Percentiles rank a stretch among this genome's conserved stretches.
Evolutionary conservation across 164 flowering plant species (phyloP).

Genomic region (Malania oleifera): DNA sequence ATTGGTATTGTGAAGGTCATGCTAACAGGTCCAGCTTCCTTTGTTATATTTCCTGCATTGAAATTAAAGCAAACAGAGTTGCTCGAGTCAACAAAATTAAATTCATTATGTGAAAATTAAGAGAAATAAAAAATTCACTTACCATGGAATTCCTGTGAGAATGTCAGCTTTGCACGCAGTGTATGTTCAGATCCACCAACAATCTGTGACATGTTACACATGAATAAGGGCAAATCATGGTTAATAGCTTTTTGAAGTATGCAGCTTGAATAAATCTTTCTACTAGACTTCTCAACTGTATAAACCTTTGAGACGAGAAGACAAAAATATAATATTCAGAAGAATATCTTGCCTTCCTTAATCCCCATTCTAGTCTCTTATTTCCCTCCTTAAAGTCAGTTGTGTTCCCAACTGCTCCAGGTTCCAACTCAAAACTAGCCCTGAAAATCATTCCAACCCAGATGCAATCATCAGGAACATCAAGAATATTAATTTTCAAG

Average conservation of each 20-base stretch:
- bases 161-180: constrained; percentile 83
- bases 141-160: constrained; percentile 90
- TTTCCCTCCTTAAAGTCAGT: constrained; percentile 90
- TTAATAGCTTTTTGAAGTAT: not conserved
- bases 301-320: not conserved
- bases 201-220: constrained; percentile 42
- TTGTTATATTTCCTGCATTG: constrained; percentile 62
- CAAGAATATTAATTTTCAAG: too few species aligned
- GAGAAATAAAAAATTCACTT: constrained; percentile 9
- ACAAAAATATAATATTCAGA: not conserved
- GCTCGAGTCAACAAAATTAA: not conserved
- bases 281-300: not conserved
- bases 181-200: constrained; percentile 93
- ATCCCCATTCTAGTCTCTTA: constrained; percentile 82
- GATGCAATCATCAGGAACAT: not conserved
- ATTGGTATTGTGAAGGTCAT: constrained; percentile 89
- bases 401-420: constrained; percentile 81
- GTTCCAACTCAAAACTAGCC: constrained; percentile 87
- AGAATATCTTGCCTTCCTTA: constrained; percentile 65
- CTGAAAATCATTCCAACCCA: constrained; percentile 25
- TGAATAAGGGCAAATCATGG: not conserved
- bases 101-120: not conserved
- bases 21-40: constrained; percentile 90
- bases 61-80: not conserved
- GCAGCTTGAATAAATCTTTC: not conserved